Base-by-base conservation (phyloP, 2,329 filamentous ascomycete genomes). In the Aspergillus quadricinctus region DNA sequence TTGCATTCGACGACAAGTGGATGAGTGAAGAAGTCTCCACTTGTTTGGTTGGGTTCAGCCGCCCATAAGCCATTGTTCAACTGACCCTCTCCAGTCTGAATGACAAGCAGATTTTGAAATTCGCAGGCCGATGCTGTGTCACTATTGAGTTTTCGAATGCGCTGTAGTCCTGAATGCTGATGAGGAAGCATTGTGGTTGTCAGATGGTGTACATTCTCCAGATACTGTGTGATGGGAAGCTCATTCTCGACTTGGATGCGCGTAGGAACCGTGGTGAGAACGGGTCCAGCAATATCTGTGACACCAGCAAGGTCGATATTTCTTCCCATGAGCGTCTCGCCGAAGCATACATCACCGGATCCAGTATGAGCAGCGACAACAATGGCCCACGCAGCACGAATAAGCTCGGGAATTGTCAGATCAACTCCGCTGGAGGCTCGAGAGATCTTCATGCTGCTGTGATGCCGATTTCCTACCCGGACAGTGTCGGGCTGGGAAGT, bases 1-100 rank as follows among this genome's bases (percentile, higher is more conserved):
- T 81, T 84, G 67, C 85, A 88, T 45, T 87, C 85, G 21, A 88
- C 72, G 76, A 88, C 87, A 31, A 88, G 78, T 1, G 84, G 80
- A 65, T 87, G 87, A 1, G 78, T 78, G 53, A 80, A 80, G 65
- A 81, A 81, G 56, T 79, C 77, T 61, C 87, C 84, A 48, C 81
- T 78, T 0, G 82, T 83, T 1, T 82, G 80, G 58, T 86, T 82
- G 25, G 67, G 62, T 57, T 71, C 64, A 17, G 65, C 56, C 19
- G 60, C 58, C 71, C 71, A 74, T 9, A 74, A 61, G 1, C 61
- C 56, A 17, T 61, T 61, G 50, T 67, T 54, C 10, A 69, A 53
- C 0, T 59, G 54, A 0, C 61, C 61, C 35, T 72, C 65, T 8
- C 58, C 64, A 2, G 67, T 62, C 52, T 76, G 74, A 14, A 80